phyloP scores from a whole-genome alignment of 2,329 filamentous ascomycete genomes.

The Penicillium carneum region DNA sequence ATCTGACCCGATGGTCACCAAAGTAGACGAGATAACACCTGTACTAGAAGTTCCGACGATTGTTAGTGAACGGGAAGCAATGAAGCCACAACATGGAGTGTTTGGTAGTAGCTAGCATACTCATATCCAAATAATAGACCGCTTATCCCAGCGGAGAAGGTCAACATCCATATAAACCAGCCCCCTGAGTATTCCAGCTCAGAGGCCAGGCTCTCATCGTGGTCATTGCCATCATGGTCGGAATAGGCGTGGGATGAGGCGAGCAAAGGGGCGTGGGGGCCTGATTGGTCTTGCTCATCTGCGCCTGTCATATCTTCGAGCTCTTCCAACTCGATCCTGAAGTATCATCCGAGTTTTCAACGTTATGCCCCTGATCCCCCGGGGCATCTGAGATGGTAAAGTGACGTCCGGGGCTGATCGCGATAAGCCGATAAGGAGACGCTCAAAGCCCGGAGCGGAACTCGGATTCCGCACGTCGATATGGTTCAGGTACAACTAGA shows the following conservation, averaged over 20 bases:
- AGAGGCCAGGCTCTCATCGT: conserved; percentile 18
- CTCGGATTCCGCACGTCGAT: conserved; percentile 2
- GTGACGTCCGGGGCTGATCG: conserved; percentile 23
- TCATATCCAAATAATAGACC: conserved; percentile 69
- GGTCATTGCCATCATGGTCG: conserved; percentile 22
- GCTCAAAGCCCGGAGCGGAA: conserved; percentile 27
- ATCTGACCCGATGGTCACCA: conserved; percentile 63
- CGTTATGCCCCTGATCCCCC: background rate
- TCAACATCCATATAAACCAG: conserved; percentile 63
- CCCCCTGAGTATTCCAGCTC: conserved; percentile 39
- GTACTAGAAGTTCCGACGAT: conserved; percentile 53
- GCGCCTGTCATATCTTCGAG: conserved; percentile 36
- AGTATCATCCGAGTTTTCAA: conserved; percentile 18
- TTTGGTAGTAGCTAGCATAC: conserved; percentile 44
- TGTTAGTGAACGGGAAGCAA: conserved; percentile 20
- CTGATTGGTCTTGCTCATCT: conserved; percentile 34
- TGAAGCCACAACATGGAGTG: background rate
- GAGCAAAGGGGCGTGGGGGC: conserved; percentile 45
- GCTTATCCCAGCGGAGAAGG: conserved; percentile 64
- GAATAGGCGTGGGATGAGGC: conserved; percentile 24
- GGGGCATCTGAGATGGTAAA: conserved; percentile 7
- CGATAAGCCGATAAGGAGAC: conserved; percentile 25
- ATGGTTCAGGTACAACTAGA: no score
- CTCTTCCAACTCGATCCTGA: conserved; percentile 19
- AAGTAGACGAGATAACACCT: conserved; percentile 67